A percentile compares a stretch with the other conserved stretches of the same genome.
Evolutionary conservation across 2,329 filamentous ascomycete genomes (phyloP).

Genomic region (Orbilia ellipsospora): DNA sequence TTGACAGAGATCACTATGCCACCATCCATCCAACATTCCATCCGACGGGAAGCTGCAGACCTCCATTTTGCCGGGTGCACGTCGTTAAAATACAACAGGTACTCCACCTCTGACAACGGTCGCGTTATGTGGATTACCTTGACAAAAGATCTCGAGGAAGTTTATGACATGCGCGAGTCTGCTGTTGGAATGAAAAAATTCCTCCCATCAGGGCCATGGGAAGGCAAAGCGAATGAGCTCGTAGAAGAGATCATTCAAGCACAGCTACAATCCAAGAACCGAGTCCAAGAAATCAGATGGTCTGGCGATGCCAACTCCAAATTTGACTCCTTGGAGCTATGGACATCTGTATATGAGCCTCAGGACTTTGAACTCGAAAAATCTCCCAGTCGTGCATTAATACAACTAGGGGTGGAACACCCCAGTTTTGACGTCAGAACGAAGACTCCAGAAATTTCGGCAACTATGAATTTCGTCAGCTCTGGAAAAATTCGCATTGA

Average conservation of each 20-base stretch:
- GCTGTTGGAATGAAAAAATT: conserved; percentile 74
- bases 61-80: conserved; percentile 81
- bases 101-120: conserved; percentile 76
- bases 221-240: conserved; percentile 79
- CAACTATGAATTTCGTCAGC: conserved; percentile 44
- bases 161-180: conserved; percentile 67
- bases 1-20: conserved; percentile 79
- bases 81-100: conserved; percentile 74
- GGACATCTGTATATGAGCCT: conserved; percentile 51
- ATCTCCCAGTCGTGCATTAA: conserved; percentile 30
- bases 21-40: conserved; percentile 61
- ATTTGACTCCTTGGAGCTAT: conserved; percentile 51
- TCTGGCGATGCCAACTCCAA: conserved; percentile 52
- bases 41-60: conserved; percentile 72
- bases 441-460: conserved; percentile 45
- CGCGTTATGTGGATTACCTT: conserved; percentile 76
- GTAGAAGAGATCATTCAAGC: conserved; percentile 89
- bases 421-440: conserved; percentile 46
- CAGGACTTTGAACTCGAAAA: conserved; percentile 45
- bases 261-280: conserved; percentile 74
- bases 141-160: conserved; percentile 70
- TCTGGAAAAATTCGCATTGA: conserved; percentile 51
- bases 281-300: conserved; percentile 47
- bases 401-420: conserved; percentile 41
- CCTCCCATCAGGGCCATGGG: conserved; percentile 77